phyloP scores from a whole-genome alignment of 495 filamentous ascomycete species.

The Glonium stellatum region DNA sequence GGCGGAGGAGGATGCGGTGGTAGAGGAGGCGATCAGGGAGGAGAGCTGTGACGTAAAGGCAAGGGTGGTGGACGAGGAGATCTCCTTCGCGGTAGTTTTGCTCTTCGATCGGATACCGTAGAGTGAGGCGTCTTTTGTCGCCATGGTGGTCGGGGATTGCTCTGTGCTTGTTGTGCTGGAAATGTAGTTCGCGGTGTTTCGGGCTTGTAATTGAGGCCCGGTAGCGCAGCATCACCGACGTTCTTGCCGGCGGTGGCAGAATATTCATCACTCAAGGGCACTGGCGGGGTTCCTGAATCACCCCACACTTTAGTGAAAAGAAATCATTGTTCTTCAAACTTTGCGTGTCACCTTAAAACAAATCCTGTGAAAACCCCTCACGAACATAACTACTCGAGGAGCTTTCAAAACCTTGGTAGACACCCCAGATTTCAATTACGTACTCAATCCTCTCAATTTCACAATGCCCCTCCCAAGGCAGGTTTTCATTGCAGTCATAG shows the following conservation, averaged over 20 bases:
- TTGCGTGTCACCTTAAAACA: not conserved
- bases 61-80: slow-evolving; percentile 65
- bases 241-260: not conserved
- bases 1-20: slow-evolving; percentile 17
- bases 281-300: not conserved
- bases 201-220: not conserved
- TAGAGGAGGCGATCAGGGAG: slow-evolving; percentile 27
- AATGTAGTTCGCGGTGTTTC: not conserved
- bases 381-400: not conserved
- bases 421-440: not conserved
- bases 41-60: slow-evolving; percentile 54
- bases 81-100: slow-evolving; percentile 46
- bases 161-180: not conserved
- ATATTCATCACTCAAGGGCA: not conserved
- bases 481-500: slow-evolving; percentile 40
- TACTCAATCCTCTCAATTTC: not conserved
- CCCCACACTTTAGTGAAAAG: not conserved
- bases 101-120: slow-evolving; percentile 64
- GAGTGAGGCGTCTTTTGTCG: slow-evolving; percentile 53
- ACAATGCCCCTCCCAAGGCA: slow-evolving; percentile 30
- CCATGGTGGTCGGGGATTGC: slow-evolving; percentile 36
- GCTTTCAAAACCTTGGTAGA: not conserved
- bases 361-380: not conserved
- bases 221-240: not conserved
- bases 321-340: not conserved